phyloP scores from a whole-genome alignment of 495 filamentous ascomycete species.

The Penicillium herquei region DNA sequence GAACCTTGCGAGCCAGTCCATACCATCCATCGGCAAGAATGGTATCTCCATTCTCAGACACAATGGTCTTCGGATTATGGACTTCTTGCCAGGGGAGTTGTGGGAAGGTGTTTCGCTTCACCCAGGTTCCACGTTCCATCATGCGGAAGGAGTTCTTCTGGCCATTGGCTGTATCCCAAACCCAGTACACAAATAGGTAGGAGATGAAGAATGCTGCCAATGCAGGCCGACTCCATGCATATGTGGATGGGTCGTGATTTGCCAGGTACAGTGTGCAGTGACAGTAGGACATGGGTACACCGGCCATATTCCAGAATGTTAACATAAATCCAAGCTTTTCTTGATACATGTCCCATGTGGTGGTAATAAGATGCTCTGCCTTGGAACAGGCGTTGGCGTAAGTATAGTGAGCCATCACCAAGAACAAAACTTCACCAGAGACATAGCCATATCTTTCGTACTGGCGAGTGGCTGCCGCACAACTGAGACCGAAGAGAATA shows the following conservation, averaged over 20 bases:
- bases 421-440: constrained; percentile 76
- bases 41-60: constrained; percentile 68
- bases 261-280: constrained; percentile 92
- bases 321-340: constrained; percentile 99
- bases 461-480: constrained; percentile 77
- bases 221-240: constrained; percentile 66
- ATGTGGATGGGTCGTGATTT: constrained; percentile 74
- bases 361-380: constrained; percentile 89
- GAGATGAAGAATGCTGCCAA: constrained; percentile 58
- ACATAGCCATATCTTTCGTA: constrained; percentile 87
- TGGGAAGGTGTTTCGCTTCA: constrained; percentile 79
- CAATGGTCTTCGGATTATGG: constrained; percentile 74
- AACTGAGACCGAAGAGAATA: constrained; percentile 76
- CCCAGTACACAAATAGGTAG: constrained; percentile 85
- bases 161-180: constrained; percentile 86
- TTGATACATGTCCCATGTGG: constrained; percentile 97
- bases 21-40: constrained; percentile 94
- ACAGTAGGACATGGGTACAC: constrained; percentile 92
- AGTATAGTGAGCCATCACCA: constrained; percentile 86
- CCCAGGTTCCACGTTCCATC: constrained; percentile 67
- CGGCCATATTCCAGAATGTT: constrained; percentile 98
- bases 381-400: constrained; percentile 95
- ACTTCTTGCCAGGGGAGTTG: constrained; percentile 80
- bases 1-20: constrained; percentile 81
- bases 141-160: constrained; percentile 94